Evolutionary conservation across 306 rosid genomes (phyloP), one percentile per base, ranked within the genome.

Genomic region (Styphnolobium japonicum): DNA sequence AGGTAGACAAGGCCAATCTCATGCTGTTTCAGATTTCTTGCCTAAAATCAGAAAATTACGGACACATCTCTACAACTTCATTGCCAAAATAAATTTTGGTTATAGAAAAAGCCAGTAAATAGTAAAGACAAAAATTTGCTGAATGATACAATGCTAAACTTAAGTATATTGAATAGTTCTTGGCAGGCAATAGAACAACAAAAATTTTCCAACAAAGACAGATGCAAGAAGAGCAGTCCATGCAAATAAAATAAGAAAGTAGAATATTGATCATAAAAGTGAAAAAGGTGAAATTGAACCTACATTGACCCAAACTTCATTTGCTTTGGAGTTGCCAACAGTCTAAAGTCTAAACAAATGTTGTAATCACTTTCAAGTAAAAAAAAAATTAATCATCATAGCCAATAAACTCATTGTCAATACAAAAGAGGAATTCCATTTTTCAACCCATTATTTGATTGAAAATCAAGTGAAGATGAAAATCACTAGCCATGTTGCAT

Each of bases 401-500:
- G 21, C 46, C 36, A 53, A 58, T 21, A 53, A 66, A 23, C 3
- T 42, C 15, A 11, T n/a, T 55, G 73, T 57, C 61, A 66, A 72
- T 10, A 51, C 11, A 60, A 22, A 34, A 61, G 7, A 67, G 46
- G 43, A 37, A 61, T 11, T 57, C 45, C 56, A 15, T 42, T 58
- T 83, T 40, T 55, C 10, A 7, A 22, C 67, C 39, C 18, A 79
- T 22, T 15, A 21, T n/a, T 71, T 29, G 25, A 76, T 23, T 61
- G 62, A 53, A 48, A 42, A 63, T 71, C 48, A 52, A 31, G 67
- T 18, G n/a, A 34, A 62, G 70, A n/a, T 68, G n/a, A 81, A 58
- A 68, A 80, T 46, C 45, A 10, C 2, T 65, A 40, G 36, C 37
- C 79, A 81, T 73, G 62, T 33, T 57, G 56, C 76, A 65, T 14